Conservation (phyloP, 2,329 filamentous ascomycete species). For the Arthrobotrys entomopaga region DNA sequence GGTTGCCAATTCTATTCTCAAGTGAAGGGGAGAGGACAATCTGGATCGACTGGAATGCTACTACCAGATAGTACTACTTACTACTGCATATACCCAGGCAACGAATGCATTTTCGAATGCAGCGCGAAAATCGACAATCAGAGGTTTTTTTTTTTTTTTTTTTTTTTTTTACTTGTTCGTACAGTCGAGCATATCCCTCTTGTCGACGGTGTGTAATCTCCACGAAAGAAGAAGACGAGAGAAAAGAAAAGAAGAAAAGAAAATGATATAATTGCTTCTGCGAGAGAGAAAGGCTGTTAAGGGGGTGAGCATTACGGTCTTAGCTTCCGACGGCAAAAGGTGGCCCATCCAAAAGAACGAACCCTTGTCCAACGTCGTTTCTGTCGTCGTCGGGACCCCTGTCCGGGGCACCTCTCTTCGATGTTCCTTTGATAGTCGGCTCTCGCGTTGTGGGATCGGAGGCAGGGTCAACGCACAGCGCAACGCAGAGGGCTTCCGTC, state of each 20-base stretch:
- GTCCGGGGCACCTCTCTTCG: too few relatives aligned
- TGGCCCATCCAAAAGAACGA: slow-evolving; percentile 4
- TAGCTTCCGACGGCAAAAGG: slow-evolving; percentile 53
- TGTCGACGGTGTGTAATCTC: slow-evolving; percentile 31
- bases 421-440: not conserved
- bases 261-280: slow-evolving; percentile 31
- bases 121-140: slow-evolving; percentile 5
- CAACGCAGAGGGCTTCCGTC: slow-evolving; percentile 5
- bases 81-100: not conserved
- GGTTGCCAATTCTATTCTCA: not conserved
- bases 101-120: not conserved
- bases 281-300: slow-evolving; percentile 17
- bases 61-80: too few relatives aligned
- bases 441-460: slow-evolving; percentile 7
- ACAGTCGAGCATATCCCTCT: not conserved
- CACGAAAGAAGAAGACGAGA: not conserved
- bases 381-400: too few relatives aligned
- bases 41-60: slow-evolving; percentile 38
- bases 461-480: slow-evolving; percentile 33
- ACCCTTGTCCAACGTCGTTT: not conserved
- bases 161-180: too few relatives aligned
- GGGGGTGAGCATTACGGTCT: slow-evolving; percentile 50
- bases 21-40: not conserved
- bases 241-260: slow-evolving; percentile 3
- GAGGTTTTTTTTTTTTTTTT: too few relatives aligned